Evolutionary conservation across 2,329 filamentous ascomycete genomes (phyloP), one percentile per base, ranked within the genome.

Genomic region (Botrytis deweyae): DNA sequence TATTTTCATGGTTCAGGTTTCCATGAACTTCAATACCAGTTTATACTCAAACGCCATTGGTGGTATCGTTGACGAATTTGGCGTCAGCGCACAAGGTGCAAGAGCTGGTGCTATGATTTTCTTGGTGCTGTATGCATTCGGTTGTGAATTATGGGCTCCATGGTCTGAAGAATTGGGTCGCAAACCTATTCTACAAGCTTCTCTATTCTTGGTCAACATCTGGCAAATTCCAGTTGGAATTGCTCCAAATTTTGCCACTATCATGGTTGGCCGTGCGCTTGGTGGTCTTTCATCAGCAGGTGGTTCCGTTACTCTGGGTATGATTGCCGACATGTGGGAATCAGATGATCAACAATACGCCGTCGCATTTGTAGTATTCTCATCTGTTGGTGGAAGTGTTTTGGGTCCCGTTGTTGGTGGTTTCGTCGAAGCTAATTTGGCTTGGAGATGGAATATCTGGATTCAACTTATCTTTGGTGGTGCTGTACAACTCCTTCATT

Each of bases 131-230:
- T 96, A 97, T 81, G 93, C 93, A 55, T 95, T 96, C 80, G 93
- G 93, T 52, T 96, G 93, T 81, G 93, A 96, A 82, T 86, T 95
- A 0, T 96, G 93, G 93, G 93, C 93, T 0, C 93, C 93, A 0
- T 96, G 93, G 92, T 92, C 89, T 64, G 93, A 97, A 81, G 93
- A 96, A 79, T 85, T 95, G 68, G 93, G 93, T 33, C 89, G 93
- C 68, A 92, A 90, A 84, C 91, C 91, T 2, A 88, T 96, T 72
- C 85, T 95, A 36, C 93, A 95, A 85, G 83, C 87, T 38, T 92
- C 90, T 55, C 83, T 96, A 72, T 87, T 92, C 76, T 84, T 96
- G 18, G 92, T 95, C 82, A 96, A 96, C 78, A 82, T 95, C 72
- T 96, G 88, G 86, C 91, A 93, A 76, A 81, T 94, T 0, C 91